These are phyloP conservation scores for Mangifera indica DNA, from an alignment of 345 rosid species.

Conservation along the genomic window DNA sequence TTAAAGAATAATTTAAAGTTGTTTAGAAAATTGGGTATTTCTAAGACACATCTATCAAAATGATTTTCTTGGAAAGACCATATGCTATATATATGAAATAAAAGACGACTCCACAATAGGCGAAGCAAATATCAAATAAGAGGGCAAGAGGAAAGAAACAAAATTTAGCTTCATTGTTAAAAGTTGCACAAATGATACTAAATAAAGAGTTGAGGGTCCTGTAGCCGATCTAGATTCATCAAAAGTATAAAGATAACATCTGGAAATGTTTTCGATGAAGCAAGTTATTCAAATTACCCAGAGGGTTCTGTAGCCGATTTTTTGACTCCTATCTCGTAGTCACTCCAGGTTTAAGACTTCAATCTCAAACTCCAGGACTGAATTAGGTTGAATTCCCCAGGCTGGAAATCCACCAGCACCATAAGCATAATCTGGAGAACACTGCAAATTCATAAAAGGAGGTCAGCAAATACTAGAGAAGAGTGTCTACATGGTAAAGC, in stretches of 20 bases:
- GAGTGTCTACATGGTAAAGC: no score
- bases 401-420: conserved; percentile 76
- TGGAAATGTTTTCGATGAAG: not conserved
- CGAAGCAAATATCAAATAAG: conserved; percentile 11
- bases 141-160: conserved; percentile 25
- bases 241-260: conserved; percentile 2
- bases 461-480: not conserved
- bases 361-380: conserved; percentile 79
- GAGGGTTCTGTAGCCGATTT: conserved; percentile 1
- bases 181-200: not conserved
- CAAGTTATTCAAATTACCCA: conserved; percentile 14
- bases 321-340: conserved; percentile 17
- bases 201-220: not conserved
- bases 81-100: no score
- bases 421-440: conserved; percentile 93
- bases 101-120: no score
- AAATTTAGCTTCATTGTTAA: not conserved
- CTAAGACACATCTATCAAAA: no score
- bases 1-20: no score
- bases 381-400: conserved; percentile 91
- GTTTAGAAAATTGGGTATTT: no score
- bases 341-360: conserved; percentile 66
- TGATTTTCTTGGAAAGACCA: no score
- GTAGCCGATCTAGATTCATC: not conserved
- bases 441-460: conserved; percentile 45